Percentiles rank a stretch among this genome's conserved stretches.
Evolutionary conservation across 352 stramenopile genomes (phyloP).

Genomic region (Aphanomyces cochlioides): DNA sequence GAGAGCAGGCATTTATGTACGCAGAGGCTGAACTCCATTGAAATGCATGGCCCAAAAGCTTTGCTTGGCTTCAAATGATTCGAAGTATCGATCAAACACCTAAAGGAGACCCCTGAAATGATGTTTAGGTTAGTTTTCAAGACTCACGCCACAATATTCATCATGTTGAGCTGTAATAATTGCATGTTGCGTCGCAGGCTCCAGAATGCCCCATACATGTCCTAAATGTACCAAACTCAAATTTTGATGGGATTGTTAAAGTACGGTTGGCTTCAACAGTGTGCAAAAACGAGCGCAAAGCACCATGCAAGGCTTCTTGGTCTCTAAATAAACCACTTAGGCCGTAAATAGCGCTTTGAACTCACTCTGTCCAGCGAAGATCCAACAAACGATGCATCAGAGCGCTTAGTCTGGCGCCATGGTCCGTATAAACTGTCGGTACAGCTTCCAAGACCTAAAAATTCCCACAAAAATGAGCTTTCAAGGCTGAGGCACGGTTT

Average conservation of each 20-base stretch:
- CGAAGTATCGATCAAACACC: slow-evolving; percentile 71
- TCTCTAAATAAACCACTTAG: background rate
- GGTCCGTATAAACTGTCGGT: slow-evolving; percentile 16
- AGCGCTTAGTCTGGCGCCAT: slow-evolving; percentile 10
- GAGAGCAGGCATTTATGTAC: too few species aligned
- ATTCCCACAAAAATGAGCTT: background rate
- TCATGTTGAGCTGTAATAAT: slow-evolving; percentile 59
- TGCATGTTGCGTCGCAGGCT: slow-evolving; percentile 47
- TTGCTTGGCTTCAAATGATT: slow-evolving; percentile 39
- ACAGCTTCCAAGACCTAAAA: slow-evolving; percentile 21
- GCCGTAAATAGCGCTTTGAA: too few species aligned
- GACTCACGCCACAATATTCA: slow-evolving; percentile 48
- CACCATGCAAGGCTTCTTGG: slow-evolving; percentile 15
- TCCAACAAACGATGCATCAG: slow-evolving; percentile 17
- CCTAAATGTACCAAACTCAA: slow-evolving; percentile 37
- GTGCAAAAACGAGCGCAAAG: slow-evolving; percentile 24
- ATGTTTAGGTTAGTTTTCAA: background rate
- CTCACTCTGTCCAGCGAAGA: background rate
- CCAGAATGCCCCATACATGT: slow-evolving; percentile 61
- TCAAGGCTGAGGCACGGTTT: background rate
- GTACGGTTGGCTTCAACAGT: slow-evolving; percentile 52
- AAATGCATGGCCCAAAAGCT: slow-evolving; percentile 65
- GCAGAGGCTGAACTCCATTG: slow-evolving; percentile 43
- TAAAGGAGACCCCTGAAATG: slow-evolving; percentile 24
- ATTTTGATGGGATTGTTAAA: slow-evolving; percentile 29